These are phyloP conservation scores for Corniculantispora saksenae DNA, from an alignment of 2,329 filamentous ascomycete genomes.

Conservation along the genomic window DNA sequence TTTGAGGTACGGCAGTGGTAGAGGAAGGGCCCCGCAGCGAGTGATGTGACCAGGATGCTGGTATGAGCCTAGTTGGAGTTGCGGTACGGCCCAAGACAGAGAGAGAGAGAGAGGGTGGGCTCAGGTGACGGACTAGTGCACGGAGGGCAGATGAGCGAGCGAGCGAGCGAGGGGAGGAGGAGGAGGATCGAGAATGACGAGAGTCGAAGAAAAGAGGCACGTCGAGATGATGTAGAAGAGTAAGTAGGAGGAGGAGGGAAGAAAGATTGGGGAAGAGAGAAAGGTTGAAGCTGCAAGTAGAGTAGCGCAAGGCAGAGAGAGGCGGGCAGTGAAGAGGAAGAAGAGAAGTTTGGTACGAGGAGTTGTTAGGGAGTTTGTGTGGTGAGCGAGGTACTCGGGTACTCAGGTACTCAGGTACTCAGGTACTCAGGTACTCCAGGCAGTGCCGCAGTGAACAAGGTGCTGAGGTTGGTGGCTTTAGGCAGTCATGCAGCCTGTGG, in stretches of 20 bases:
- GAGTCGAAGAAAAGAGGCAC: neutral
- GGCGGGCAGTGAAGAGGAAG: too few relatives aligned
- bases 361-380: too few relatives aligned
- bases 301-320: neutral
- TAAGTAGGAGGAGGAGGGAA: neutral
- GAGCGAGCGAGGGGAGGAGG: neutral
- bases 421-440: too few relatives aligned
- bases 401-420: too few relatives aligned
- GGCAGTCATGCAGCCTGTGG: slow-evolving; percentile 4
- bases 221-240: neutral
- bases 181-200: neutral
- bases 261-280: neutral
- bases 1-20: neutral
- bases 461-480: slow-evolving; percentile 4
- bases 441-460: neutral
- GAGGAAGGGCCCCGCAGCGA: slow-evolving; percentile 2
- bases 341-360: too few relatives aligned
- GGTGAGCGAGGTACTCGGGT: too few relatives aligned
- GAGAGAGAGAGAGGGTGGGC: slow-evolving; percentile 2
- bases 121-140: slow-evolving; percentile 8
- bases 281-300: neutral
- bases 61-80: neutral
- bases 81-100: slow-evolving; percentile 5
- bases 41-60: slow-evolving; percentile 1
- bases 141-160: neutral